These are phyloP conservation scores for Kodamaea leandrae DNA, from an alignment of 805 yeast species.

Conservation along the genomic window DNA sequence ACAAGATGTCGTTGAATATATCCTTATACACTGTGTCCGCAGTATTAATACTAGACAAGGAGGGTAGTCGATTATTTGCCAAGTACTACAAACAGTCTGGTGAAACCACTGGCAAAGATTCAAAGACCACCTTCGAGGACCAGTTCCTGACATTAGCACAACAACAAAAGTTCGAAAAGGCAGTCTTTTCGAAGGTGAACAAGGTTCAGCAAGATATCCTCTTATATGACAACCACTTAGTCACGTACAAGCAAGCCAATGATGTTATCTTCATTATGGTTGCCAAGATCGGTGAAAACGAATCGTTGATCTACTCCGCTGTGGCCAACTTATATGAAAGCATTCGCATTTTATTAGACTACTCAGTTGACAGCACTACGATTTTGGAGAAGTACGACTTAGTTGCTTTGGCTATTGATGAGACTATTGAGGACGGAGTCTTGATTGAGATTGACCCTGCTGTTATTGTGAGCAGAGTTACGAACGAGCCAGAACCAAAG, in stretches of 20 bases:
- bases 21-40: slow-evolving; percentile 84
- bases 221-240: slow-evolving; percentile 72
- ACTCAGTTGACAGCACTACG: slow-evolving; percentile 72
- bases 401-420: slow-evolving; percentile 84
- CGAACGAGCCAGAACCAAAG: slow-evolving; percentile 65
- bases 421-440: slow-evolving; percentile 90
- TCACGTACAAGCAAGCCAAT: slow-evolving; percentile 81
- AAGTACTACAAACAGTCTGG: slow-evolving; percentile 73
- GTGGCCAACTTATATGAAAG: slow-evolving; percentile 79
- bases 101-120: slow-evolving; percentile 9
- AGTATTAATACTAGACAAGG: slow-evolving; percentile 72
- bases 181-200: slow-evolving; percentile 70
- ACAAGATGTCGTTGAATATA: slow-evolving; percentile 43
- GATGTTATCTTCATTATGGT: slow-evolving; percentile 73
- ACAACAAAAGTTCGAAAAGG: slow-evolving; percentile 75
- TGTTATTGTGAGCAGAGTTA: slow-evolving; percentile 84
- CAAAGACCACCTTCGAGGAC: slow-evolving; percentile 16
- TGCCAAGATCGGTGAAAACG: slow-evolving; percentile 81
- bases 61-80: slow-evolving; percentile 76
- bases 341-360: slow-evolving; percentile 68
- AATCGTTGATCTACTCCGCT: slow-evolving; percentile 70
- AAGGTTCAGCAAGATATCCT: slow-evolving; percentile 79
- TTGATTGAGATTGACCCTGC: slow-evolving; percentile 87
- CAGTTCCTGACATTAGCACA: slow-evolving; percentile 49
- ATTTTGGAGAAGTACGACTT: slow-evolving; percentile 82